These are phyloP conservation scores for Dicorynia guianensis DNA, from an alignment of 306 rosid genomes.

Conservation along the genomic window DNA sequence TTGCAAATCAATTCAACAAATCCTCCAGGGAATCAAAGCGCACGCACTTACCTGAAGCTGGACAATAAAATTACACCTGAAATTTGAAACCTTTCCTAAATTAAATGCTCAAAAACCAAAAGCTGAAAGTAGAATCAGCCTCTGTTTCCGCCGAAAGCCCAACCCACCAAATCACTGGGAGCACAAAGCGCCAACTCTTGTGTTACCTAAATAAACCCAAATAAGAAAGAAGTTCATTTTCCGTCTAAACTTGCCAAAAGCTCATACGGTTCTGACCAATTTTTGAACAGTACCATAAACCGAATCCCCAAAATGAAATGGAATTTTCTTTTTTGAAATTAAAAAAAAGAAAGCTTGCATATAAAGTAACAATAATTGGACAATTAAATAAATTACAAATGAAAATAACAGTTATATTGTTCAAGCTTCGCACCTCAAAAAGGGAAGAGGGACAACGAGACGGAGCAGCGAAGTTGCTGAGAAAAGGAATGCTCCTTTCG, in stretches of 20 bases:
- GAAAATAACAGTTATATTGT: not conserved
- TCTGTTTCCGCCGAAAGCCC: not conserved
- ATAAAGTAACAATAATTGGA: slow-evolving; percentile 47
- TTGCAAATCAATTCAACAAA: slow-evolving; percentile 22
- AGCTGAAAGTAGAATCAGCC: not conserved
- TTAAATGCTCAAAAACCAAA: slow-evolving; percentile 18
- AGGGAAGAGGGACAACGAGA: not conserved
- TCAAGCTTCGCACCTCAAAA: not conserved
- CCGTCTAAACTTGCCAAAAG: slow-evolving; percentile 39
- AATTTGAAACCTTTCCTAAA: slow-evolving; percentile 23
- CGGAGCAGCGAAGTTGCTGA: slow-evolving; percentile 31
- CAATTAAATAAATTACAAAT: not conserved
- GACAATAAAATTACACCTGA: slow-evolving; percentile 23
- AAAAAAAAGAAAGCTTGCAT: slow-evolving; percentile 41
- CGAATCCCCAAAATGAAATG: slow-evolving; percentile 4
- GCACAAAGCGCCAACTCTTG: slow-evolving; percentile 33
- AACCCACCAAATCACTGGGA: slow-evolving; percentile 2
- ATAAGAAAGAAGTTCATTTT: slow-evolving; percentile 24
- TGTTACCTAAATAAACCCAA: slow-evolving; percentile 14
- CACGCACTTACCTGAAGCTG: slow-evolving; percentile 37
- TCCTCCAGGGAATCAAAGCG: slow-evolving; percentile 30
- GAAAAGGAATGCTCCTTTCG: not conserved
- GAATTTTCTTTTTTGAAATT: not conserved
- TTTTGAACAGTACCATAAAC: not conserved
- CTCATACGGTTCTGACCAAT: slow-evolving; percentile 32